Conservation (phyloP, 2,329 filamentous ascomycete genomes). For the Tolypocladium sp. region DNA sequence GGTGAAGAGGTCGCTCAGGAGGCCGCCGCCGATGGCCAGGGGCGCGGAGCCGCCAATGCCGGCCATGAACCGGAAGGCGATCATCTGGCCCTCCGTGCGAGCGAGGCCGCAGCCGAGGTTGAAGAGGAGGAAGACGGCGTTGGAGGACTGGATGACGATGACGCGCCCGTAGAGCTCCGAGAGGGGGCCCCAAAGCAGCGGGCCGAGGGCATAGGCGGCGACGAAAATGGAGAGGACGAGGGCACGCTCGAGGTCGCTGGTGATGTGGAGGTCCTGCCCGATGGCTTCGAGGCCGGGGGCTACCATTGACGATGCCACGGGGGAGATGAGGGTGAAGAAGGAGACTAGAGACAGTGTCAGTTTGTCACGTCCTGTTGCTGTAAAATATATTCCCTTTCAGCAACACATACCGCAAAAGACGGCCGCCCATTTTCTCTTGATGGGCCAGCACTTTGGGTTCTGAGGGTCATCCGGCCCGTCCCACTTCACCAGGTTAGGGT, state of each 20-base stretch:
- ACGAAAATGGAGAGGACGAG: constrained; percentile 35
- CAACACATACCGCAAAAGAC: constrained; percentile 23
- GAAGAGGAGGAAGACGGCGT: constrained; percentile 48
- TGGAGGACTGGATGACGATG: constrained; percentile 37
- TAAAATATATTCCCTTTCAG: too few relatives aligned
- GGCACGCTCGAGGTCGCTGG: constrained; percentile 29
- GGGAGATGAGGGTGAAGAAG: constrained; percentile 53
- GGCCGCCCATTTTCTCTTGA: constrained; percentile 46
- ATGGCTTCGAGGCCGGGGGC: constrained; percentile 42
- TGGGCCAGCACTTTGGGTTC: constrained; percentile 48
- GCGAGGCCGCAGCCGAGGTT: constrained; percentile 52
- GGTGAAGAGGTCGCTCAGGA: constrained; percentile 53
- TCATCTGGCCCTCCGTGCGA: constrained; percentile 51
- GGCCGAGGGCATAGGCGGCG: constrained; percentile 43
- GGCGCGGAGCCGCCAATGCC: constrained; percentile 53
- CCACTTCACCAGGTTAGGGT: constrained; percentile 38
- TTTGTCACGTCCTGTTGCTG: too few relatives aligned
- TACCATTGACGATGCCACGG: constrained; percentile 49
- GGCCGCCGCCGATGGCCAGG: constrained; percentile 57
- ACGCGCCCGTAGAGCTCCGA: constrained; percentile 51
- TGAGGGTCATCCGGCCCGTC: constrained; percentile 40
- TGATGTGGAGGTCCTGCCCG: constrained; percentile 43
- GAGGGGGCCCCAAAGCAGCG: constrained; percentile 52
- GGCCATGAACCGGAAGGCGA: constrained; percentile 52
- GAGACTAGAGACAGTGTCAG: constrained; percentile 17